Evolutionary conservation across 495 filamentous ascomycete genomes (phyloP), one percentile per base, ranked within the genome.

Genomic region (Trichoderma orchidacearum): DNA sequence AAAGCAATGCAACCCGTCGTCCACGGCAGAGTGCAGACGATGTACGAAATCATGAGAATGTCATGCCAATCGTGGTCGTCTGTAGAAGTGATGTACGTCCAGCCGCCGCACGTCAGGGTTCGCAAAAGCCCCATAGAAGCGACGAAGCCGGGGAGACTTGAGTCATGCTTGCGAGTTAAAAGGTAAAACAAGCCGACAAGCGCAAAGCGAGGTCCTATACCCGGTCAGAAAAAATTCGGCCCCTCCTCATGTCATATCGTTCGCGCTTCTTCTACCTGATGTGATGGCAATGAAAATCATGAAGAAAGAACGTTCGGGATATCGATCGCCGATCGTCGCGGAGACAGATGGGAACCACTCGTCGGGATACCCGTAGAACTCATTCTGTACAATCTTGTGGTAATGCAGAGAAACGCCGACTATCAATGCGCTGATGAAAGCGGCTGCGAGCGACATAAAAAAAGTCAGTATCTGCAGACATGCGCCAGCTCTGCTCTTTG

Each of bases 301-400:
- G 69, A 97, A 99, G 58, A 97, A 83, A 15, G 93, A 95, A 50
- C 94, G 84, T 68, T 99, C 94, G 29, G 94, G 94, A 66, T 97
- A 97, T 30, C 93, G 85, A 63, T 99, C 94, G 59, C 94, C 94
- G 68, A 99, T 99, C n/a, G 94, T 96, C 13, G 94, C 83, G 29
- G 92, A 96, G 27, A 99, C 94, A 23, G 94, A 99, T 35, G 94
- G 94, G 61, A 99, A 97, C 94, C 94, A 99, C 79, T 99, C 94
- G 36, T 95, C 75, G 1, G 94, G 94, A 70, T 96, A 99, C 63
- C 94, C 87, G 72, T 87, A 96, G 73, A 93, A 85, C 72, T 99
- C 89, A 68, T 99, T 99, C 69, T 95, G 77, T 18, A 99, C 94
- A 56, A 99, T 99, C 77, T 97, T 97, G 61, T 84, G 81, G 70